A percentile compares a stretch with the other conserved stretches of the same genome.
These are phyloP conservation scores for Starmerella stigmatis DNA, from an alignment of 805 yeast genomes.

Conservation along the genomic window DNA sequence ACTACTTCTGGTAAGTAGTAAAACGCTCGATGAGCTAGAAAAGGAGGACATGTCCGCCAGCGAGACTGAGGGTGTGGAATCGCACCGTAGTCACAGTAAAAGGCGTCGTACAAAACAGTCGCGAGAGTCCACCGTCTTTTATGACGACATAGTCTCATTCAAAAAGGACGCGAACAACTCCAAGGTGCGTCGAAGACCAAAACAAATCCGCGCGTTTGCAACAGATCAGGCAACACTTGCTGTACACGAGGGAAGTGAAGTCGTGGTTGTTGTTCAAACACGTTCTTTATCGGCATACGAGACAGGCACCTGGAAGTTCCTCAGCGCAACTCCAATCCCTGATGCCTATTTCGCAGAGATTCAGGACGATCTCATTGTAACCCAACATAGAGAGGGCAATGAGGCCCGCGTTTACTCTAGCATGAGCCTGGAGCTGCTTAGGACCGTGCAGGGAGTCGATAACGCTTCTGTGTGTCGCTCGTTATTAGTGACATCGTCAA, in stretches of 20 bases:
- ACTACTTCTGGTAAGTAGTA: constrained; percentile 1
- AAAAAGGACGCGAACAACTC: neutral
- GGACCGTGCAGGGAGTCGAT: neutral
- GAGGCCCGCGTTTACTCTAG: neutral
- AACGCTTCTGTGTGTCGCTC: neutral
- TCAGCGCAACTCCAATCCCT: neutral
- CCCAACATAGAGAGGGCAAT: neutral
- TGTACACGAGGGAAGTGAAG: constrained; percentile 1
- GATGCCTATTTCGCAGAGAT: constrained; percentile 11
- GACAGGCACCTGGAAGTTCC: constrained; percentile 6
- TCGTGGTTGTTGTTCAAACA: constrained; percentile 11
- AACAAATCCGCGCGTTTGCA: constrained; percentile 7
- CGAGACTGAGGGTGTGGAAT: neutral
- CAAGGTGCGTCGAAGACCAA: neutral
- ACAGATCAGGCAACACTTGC: constrained; percentile 14
- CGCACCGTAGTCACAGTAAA: neutral
- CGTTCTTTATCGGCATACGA: neutral
- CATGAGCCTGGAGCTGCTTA: neutral
- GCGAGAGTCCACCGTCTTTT: neutral
- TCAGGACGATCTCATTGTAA: constrained; percentile 2
- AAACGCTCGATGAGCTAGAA: neutral
- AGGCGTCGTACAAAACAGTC: neutral
- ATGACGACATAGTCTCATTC: neutral
- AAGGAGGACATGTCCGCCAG: neutral
- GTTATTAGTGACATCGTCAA: neutral